phyloP scores from a whole-genome alignment of 306 rosid genomes.

The Mimosa bimucronata region DNA sequence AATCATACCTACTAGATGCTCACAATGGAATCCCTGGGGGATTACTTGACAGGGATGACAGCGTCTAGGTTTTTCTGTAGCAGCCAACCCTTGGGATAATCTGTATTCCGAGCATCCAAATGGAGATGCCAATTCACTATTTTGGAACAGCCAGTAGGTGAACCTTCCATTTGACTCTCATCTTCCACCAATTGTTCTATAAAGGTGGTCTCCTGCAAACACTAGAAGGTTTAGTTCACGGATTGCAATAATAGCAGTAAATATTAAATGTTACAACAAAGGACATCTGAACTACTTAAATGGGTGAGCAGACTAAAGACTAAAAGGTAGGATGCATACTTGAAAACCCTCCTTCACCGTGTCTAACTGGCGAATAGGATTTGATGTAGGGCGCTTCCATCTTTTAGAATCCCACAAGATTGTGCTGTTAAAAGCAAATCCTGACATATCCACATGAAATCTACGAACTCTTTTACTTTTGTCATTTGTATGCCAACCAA shows the following conservation, averaged over 20 bases:
- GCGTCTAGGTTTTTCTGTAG: slow-evolving; percentile 77
- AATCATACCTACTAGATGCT: slow-evolving; percentile 65
- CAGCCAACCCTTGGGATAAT: slow-evolving; percentile 88
- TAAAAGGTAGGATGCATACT: slow-evolving; percentile 49
- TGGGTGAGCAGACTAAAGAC: slow-evolving; percentile 31
- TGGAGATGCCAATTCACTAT: slow-evolving; percentile 98
- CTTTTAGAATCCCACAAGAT: slow-evolving; percentile 94
- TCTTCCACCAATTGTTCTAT: slow-evolving; percentile 90
- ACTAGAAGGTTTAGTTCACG: slow-evolving; percentile 29
- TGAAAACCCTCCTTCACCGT: slow-evolving; percentile 96
- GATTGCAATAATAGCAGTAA: slow-evolving; percentile 26
- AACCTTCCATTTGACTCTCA: slow-evolving; percentile 93
- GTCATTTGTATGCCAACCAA: slow-evolving; percentile 98
- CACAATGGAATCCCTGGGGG: slow-evolving; percentile 42
- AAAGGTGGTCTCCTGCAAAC: slow-evolving; percentile 88
- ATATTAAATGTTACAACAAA: slow-evolving; percentile 21
- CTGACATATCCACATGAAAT: slow-evolving; percentile 99
- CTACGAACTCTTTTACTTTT: slow-evolving; percentile 86
- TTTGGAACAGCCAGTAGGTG: slow-evolving; percentile 63
- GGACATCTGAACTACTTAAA: slow-evolving; percentile 28
- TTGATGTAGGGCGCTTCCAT: slow-evolving; percentile 76
- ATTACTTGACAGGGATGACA: slow-evolving; percentile 63
- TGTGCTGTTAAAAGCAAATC: slow-evolving; percentile 97
- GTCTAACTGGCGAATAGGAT: slow-evolving; percentile 79
- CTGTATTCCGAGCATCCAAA: slow-evolving; percentile 55